These are phyloP conservation scores for Saccharomycopsis javanensis DNA, from an alignment of 805 yeast genomes.

Conservation along the genomic window DNA sequence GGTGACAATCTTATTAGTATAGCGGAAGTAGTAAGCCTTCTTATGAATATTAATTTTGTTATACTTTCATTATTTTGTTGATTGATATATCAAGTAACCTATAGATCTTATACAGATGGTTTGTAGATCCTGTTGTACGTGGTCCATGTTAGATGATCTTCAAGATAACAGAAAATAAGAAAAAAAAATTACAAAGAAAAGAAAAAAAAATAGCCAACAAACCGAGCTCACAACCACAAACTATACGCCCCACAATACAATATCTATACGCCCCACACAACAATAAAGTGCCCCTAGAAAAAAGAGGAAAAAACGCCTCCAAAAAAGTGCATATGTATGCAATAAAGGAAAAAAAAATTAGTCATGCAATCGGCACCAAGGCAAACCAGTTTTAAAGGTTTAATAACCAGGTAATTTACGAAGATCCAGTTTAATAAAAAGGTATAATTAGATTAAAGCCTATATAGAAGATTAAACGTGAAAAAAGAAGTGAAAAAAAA, in stretches of 20 bases:
- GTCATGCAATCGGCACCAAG: too few relatives aligned
- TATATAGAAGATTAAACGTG: conserved; percentile 1
- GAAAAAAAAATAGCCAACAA: too few relatives aligned
- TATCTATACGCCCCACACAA: neutral
- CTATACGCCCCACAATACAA: neutral
- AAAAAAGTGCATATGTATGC: neutral
- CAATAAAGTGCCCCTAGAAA: too few relatives aligned
- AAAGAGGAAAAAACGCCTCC: neutral
- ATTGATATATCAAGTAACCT: too few relatives aligned
- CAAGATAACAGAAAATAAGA: neutral
- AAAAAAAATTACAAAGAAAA: neutral
- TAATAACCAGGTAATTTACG: neutral
- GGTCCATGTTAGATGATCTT: neutral
- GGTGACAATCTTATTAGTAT: too few relatives aligned
- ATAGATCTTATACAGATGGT: neutral
- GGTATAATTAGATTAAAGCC: conserved; percentile 1
- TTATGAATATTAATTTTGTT: too few relatives aligned
- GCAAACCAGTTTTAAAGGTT: too few relatives aligned
- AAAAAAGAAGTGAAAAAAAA: conserved; percentile 1
- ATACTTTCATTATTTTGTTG: neutral
- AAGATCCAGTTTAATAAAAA: neutral
- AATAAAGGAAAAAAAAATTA: neutral
- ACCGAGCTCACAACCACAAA: too few relatives aligned
- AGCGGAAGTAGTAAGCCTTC: too few relatives aligned
- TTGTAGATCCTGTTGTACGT: neutral